Percentiles rank a stretch among this genome's conserved stretches.
Conservation (phyloP, 495 filamentous ascomycete species). For the Aspergillus conjunctus region DNA sequence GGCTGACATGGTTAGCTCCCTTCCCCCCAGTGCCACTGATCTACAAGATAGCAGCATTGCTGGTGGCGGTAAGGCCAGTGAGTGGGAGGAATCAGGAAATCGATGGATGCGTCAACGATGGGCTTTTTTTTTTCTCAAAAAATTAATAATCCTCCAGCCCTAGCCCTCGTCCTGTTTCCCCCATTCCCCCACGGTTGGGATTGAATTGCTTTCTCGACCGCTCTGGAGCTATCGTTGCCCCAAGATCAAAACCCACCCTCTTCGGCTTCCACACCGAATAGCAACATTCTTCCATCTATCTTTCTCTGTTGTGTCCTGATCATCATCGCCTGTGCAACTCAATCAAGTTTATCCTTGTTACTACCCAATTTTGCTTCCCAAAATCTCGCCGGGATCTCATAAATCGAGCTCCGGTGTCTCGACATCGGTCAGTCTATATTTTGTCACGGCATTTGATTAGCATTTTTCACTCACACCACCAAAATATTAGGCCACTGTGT, state of each 20-base stretch:
- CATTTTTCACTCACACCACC: background rate
- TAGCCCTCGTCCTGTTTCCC: background rate
- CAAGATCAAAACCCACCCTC: slow-evolving; percentile 3
- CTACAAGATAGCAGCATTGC: slow-evolving; percentile 11
- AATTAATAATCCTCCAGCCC: slow-evolving; percentile 10
- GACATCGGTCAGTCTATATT: background rate
- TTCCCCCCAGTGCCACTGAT: slow-evolving; percentile 10
- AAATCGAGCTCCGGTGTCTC: background rate
- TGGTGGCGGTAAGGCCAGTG: slow-evolving; percentile 10
- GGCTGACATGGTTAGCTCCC: slow-evolving; percentile 8
- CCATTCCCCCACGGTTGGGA: slow-evolving; percentile 5
- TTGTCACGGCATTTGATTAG: background rate
- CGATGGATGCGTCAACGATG: slow-evolving; percentile 6
- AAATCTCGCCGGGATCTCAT: background rate
- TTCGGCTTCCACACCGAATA: background rate
- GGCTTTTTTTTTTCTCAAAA: background rate
- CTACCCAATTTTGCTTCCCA: background rate
- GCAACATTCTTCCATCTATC: background rate
- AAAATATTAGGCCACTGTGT: background rate
- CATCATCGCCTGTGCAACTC: background rate
- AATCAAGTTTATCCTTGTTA: background rate
- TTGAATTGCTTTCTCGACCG: background rate
- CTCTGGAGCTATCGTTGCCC: background rate
- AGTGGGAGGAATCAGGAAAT: background rate
- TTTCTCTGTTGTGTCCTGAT: background rate